phyloP scores from a whole-genome alignment of 2,329 filamentous ascomycete genomes.

The Harringtonia aguacate region DNA sequence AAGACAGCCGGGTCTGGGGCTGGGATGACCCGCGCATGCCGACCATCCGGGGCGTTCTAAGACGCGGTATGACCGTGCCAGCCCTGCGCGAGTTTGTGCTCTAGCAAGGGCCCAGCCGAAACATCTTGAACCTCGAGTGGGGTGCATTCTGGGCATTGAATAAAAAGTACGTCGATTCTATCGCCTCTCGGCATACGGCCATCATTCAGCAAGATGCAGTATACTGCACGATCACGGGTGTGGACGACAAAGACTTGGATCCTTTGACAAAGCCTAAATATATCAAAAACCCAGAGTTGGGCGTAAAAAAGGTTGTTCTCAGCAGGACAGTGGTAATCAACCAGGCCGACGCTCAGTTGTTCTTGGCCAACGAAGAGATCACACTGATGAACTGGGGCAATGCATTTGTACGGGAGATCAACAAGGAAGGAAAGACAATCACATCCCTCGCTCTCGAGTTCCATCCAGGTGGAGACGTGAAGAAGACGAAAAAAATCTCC shows the following conservation, averaged over 20 bases:
- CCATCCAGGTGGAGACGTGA: constrained; percentile 82
- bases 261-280: constrained; percentile 71
- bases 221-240: constrained; percentile 56
- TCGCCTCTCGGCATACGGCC: constrained; percentile 62
- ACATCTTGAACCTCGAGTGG: constrained; percentile 78
- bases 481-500: constrained; percentile 93
- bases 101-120: constrained; percentile 72
- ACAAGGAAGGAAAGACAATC: constrained; percentile 47
- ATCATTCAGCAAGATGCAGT: constrained; percentile 62
- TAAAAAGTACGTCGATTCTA: constrained; percentile 71
- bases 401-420: constrained; percentile 61
- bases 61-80: constrained; percentile 67
- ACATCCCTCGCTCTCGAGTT: constrained; percentile 70
- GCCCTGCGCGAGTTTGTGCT: constrained; percentile 77
- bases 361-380: constrained; percentile 78
- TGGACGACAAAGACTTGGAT: constrained; percentile 50
- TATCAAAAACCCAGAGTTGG: constrained; percentile 75
- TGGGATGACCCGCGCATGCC: constrained; percentile 73
- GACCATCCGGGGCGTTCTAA: constrained; percentile 59
- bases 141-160: constrained; percentile 61
- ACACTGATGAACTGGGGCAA: constrained; percentile 97
- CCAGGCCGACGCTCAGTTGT: constrained; percentile 72
- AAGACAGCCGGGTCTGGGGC: constrained; percentile 22
- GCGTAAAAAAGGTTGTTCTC: constrained; percentile 75
- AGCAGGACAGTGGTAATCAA: constrained; percentile 68